These are phyloP conservation scores for Lipomyces sp. DNA, from an alignment of 805 yeast species.

Conservation along the genomic window DNA sequence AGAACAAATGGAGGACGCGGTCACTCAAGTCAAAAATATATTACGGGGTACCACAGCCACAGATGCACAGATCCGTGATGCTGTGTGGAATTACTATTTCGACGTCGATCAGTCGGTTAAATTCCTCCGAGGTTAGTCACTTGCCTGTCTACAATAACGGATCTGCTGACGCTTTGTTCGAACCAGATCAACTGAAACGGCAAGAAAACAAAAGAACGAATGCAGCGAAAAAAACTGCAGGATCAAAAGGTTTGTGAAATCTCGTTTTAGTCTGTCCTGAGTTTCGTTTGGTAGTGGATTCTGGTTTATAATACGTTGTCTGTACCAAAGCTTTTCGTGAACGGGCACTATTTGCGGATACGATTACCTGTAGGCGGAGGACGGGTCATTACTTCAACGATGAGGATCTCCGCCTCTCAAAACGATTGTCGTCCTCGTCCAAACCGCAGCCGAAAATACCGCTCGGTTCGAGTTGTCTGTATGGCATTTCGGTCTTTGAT, in stretches of 20 bases:
- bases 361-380: not conserved
- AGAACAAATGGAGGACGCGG: constrained; percentile 40
- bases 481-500: constrained; percentile 19
- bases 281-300: not conserved
- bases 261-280: not conserved
- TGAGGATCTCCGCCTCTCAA: not conserved
- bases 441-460: not conserved
- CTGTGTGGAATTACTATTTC: constrained; percentile 63
- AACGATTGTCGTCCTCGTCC: not conserved
- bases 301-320: constrained; percentile 18
- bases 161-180: not conserved
- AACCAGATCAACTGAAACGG: constrained; percentile 34
- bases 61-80: constrained; percentile 59
- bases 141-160: not conserved
- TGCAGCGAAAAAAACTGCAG: constrained; percentile 15
- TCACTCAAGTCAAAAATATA: constrained; percentile 36
- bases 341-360: constrained; percentile 1
- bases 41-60: constrained; percentile 50
- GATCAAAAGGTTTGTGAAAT: constrained; percentile 22
- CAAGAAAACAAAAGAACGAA: constrained; percentile 22
- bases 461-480: not conserved
- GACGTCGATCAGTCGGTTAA: constrained; percentile 57
- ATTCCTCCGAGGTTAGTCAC: constrained; percentile 48
- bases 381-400: constrained; percentile 1
- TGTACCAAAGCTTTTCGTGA: constrained; percentile 16